Conservation (phyloP, 495 filamentous ascomycete species). For the Podospora bellae-mahoneyi region DNA sequence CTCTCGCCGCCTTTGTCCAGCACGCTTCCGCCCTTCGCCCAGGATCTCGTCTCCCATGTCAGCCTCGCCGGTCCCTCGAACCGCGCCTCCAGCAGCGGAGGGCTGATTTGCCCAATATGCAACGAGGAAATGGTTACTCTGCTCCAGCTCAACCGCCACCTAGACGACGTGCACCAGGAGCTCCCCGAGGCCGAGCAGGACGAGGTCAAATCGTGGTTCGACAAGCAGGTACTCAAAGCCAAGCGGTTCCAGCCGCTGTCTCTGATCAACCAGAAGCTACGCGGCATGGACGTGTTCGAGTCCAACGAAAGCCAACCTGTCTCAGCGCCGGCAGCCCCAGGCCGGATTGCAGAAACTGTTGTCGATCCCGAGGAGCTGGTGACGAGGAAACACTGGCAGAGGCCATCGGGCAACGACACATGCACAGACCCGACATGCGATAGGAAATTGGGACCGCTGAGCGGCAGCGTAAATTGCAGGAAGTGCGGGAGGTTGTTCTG, state of each 20-base stretch:
- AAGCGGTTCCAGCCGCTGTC: conserved; percentile 94
- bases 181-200: conserved; percentile 92
- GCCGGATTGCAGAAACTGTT: conserved; percentile 39
- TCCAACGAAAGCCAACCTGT: conserved; percentile 65
- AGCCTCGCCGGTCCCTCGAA: conserved; percentile 46
- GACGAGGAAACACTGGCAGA: conserved; percentile 84
- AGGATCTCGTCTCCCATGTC: conserved; percentile 48
- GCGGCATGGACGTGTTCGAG: conserved; percentile 96
- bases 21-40: conserved; percentile 39
- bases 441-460: conserved; percentile 69
- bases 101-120: conserved; percentile 90
- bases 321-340: conserved; percentile 28
- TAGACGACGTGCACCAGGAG: conserved; percentile 91
- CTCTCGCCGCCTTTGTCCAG: conserved; percentile 40
- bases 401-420: conserved; percentile 62
- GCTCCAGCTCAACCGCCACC: conserved; percentile 88
- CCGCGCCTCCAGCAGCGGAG: conserved; percentile 37
- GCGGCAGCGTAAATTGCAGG: conserved; percentile 85
- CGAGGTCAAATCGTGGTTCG: conserved; percentile 98
- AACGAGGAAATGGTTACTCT: conserved; percentile 97
- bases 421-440: conserved; percentile 88
- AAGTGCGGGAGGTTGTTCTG: conserved; percentile 92
- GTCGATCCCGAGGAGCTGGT: conserved; percentile 86
- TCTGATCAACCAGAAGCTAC: conserved; percentile 82
- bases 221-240: conserved; percentile 91